phyloP scores from a whole-genome alignment of 2,329 filamentous ascomycete species.

The Tolypocladium paradoxum region DNA sequence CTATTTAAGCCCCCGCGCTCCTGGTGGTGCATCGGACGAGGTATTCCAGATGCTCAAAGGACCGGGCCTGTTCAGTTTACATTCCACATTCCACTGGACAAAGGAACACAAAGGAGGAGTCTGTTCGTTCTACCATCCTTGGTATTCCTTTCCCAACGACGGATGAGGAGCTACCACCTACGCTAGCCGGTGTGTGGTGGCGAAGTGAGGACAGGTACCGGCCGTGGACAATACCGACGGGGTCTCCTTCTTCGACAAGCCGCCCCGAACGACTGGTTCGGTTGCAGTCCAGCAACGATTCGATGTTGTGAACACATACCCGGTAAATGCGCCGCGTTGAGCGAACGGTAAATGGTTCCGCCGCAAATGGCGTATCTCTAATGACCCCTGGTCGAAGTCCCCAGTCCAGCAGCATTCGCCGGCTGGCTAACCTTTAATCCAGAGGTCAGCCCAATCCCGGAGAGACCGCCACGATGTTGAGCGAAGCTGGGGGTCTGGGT shows the following conservation, averaged over 20 bases:
- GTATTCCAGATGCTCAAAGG: background rate
- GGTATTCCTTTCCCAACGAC: background rate
- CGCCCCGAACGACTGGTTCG: background rate
- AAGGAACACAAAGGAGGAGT: background rate
- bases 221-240: background rate
- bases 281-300: background rate
- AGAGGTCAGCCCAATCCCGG: conserved; percentile 18
- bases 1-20: background rate
- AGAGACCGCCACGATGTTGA: conserved; percentile 9
- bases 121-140: background rate
- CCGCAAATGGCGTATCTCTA: conserved; percentile 1
- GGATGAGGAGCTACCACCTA: background rate
- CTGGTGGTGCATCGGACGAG: background rate
- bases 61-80: background rate
- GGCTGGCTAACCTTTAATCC: conserved; percentile 19
- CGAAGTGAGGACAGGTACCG: background rate
- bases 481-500: conserved; percentile 9
- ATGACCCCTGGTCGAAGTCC: conserved; percentile 5
- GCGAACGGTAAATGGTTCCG: background rate
- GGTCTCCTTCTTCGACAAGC: background rate
- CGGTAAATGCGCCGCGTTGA: background rate
- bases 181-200: background rate
- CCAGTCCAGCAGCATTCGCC: conserved; percentile 6
- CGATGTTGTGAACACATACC: background rate
- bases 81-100: background rate